Percentiles rank a stretch among this genome's conserved stretches.
These are phyloP conservation scores for Erythrophleum fordii DNA, from an alignment of 306 rosid species.

Conservation along the genomic window DNA sequence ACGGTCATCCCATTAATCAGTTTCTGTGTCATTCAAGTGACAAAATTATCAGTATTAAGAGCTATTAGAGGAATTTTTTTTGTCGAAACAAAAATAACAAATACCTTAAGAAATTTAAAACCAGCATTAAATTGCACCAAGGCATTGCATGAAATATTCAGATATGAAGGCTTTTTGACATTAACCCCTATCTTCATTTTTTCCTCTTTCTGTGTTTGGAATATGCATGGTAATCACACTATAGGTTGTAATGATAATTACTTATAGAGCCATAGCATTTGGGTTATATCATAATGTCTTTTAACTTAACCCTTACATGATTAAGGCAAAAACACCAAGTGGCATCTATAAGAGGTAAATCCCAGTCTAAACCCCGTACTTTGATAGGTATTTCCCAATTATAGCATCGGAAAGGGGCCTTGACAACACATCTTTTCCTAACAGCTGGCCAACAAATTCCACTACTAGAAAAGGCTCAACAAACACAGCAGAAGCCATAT, in stretches of 20 bases:
- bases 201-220: neutral
- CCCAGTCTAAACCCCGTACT: neutral
- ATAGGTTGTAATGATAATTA: neutral
- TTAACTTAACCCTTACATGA: neutral
- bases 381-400: neutral
- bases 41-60: conserved; percentile 33
- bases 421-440: conserved; percentile 80
- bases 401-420: conserved; percentile 87
- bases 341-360: neutral
- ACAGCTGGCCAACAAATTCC: conserved; percentile 91
- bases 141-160: neutral
- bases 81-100: conserved; percentile 7
- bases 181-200: neutral
- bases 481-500: conserved; percentile 98
- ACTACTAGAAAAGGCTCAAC: conserved; percentile 96
- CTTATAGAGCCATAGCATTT: too few relatives aligned
- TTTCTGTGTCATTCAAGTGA: conserved; percentile 65
- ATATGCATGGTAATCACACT: neutral
- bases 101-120: neutral
- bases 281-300: neutral
- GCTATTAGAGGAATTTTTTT: neutral
- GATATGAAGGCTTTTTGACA: neutral
- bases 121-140: conserved; percentile 5
- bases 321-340: neutral
- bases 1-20: conserved; percentile 98